Evolutionary conservation across 306 rosid species (phyloP).

Genomic region (Lathyrus oleraceus): DNA sequence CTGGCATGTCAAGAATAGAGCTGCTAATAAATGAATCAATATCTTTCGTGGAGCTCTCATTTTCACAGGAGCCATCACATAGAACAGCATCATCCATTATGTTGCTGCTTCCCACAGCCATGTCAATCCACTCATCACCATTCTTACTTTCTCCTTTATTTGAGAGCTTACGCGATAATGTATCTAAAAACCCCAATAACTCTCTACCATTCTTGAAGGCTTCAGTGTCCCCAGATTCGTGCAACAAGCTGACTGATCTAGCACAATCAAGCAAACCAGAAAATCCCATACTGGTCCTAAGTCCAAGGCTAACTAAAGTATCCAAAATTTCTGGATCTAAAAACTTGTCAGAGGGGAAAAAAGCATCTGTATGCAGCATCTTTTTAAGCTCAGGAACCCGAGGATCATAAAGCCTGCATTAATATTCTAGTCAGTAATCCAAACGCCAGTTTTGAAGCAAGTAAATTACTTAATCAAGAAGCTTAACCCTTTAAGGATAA

Average conservation of each 20-base stretch:
- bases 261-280: constrained; percentile 96
- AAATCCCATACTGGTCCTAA: constrained; percentile 74
- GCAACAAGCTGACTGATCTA: constrained; percentile 71
- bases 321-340: constrained; percentile 69
- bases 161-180: constrained; percentile 63
- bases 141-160: constrained; percentile 42
- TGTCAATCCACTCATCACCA: constrained; percentile 45
- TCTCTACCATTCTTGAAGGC: constrained; percentile 57
- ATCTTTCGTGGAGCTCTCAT: constrained; percentile 44
- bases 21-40: constrained; percentile 48
- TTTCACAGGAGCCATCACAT: constrained; percentile 40
- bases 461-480: constrained; percentile 22
- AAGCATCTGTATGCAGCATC: constrained; percentile 65
- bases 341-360: constrained; percentile 81
- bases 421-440: constrained; percentile 37
- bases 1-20: constrained; percentile 53
- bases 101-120: constrained; percentile 31
- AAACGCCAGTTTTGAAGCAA: constrained; percentile 20
- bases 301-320: constrained; percentile 76
- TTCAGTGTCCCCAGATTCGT: constrained; percentile 58
- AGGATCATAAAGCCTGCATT: constrained; percentile 97
- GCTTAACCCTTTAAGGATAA: constrained; percentile 22
- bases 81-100: constrained; percentile 37
- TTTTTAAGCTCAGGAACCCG: constrained; percentile 65
- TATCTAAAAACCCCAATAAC: constrained; percentile 62